A percentile compares a stretch with the other conserved stretches of the same genome.
Conservation (phyloP, 768 basidiomycete genomes). For the Naganishia friedmannii region DNA sequence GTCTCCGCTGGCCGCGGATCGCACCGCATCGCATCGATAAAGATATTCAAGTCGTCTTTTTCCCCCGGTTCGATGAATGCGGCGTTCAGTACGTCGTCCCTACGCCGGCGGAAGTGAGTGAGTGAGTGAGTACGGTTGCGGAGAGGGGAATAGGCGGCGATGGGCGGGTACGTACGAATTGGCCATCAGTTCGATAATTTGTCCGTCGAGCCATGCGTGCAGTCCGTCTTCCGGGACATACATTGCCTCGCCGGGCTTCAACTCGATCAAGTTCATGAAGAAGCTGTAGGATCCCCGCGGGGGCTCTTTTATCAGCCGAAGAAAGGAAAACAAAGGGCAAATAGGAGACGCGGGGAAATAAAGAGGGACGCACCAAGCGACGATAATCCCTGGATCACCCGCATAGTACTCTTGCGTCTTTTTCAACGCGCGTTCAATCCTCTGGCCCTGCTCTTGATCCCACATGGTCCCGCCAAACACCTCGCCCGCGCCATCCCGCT, state of each 20-base stretch:
- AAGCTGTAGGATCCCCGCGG: slow-evolving; percentile 60
- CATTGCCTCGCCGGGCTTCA: slow-evolving; percentile 82
- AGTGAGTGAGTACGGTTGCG: neutral
- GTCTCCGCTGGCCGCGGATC: slow-evolving; percentile 31
- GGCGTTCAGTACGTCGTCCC: slow-evolving; percentile 48
- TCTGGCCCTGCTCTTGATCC: slow-evolving; percentile 34
- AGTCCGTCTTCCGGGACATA: slow-evolving; percentile 93
- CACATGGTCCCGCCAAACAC: slow-evolving; percentile 21
- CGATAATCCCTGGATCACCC: slow-evolving; percentile 41
- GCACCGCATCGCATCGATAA: slow-evolving; percentile 37
- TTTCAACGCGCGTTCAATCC: slow-evolving; percentile 37
- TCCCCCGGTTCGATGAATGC: slow-evolving; percentile 39
- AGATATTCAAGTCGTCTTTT: slow-evolving; percentile 39
- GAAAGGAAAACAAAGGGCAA: too few relatives aligned
- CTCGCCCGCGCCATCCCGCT: slow-evolving; percentile 54
- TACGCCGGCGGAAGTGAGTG: neutral
- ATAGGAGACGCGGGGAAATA: neutral
- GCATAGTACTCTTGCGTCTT: slow-evolving; percentile 38
- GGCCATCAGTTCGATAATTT: slow-evolving; percentile 98
- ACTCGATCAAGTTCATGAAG: slow-evolving; percentile 75
- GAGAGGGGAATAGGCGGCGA: too few relatives aligned
- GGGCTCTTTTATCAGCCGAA: slow-evolving; percentile 49
- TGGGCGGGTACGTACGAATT: slow-evolving; percentile 58
- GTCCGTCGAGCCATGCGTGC: slow-evolving; percentile 89
- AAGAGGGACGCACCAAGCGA: slow-evolving; percentile 32